Percentiles rank a stretch among this genome's conserved stretches.
phyloP scores from a whole-genome alignment of 2,329 filamentous ascomycete genomes.

The Furcasterigmium sp. region DNA sequence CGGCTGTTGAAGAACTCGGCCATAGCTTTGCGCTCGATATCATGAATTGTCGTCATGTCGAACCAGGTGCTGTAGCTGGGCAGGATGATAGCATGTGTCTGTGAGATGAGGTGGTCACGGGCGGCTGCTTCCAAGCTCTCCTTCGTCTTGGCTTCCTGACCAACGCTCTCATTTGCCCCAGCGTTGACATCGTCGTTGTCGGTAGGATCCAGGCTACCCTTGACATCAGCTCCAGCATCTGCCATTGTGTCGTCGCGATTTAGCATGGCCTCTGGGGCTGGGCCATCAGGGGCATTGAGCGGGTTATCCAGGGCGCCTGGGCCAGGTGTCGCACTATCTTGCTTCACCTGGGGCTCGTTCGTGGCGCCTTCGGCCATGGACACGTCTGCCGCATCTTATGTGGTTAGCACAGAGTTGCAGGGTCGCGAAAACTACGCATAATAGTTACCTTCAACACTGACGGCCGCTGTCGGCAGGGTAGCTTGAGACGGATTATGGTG shows the following conservation, averaged over 20 bases:
- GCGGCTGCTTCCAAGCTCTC: constrained; percentile 78
- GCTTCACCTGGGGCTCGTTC: constrained; percentile 48
- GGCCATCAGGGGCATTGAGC: constrained; percentile 63
- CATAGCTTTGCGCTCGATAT: constrained; percentile 87
- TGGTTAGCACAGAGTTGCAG: not conserved
- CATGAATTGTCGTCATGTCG: constrained; percentile 90
- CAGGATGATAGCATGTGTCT: constrained; percentile 92
- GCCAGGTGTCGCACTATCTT: constrained; percentile 55
- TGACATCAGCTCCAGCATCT: constrained; percentile 33
- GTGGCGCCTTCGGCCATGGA: constrained; percentile 53
- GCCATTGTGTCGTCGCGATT: constrained; percentile 73
- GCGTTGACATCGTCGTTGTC: constrained; percentile 39
- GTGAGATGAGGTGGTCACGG: constrained; percentile 84
- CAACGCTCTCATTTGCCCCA: constrained; percentile 37
- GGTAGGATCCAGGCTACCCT: constrained; percentile 40
- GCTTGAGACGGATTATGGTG: constrained; percentile 32
- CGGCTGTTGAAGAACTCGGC: constrained; percentile 98
- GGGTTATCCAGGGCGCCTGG: constrained; percentile 56
- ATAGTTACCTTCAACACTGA: too few species aligned
- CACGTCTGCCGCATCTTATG: constrained; percentile 39
- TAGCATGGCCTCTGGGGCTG: constrained; percentile 54
- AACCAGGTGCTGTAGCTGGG: constrained; percentile 99
- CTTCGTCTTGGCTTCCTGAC: constrained; percentile 66
- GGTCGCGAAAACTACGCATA: constrained; percentile 34
- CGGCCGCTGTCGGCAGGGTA: too few species aligned